These are phyloP conservation scores for Eragrostis tef DNA, from an alignment of 202 grass and related monocot species.

Conservation along the genomic window DNA sequence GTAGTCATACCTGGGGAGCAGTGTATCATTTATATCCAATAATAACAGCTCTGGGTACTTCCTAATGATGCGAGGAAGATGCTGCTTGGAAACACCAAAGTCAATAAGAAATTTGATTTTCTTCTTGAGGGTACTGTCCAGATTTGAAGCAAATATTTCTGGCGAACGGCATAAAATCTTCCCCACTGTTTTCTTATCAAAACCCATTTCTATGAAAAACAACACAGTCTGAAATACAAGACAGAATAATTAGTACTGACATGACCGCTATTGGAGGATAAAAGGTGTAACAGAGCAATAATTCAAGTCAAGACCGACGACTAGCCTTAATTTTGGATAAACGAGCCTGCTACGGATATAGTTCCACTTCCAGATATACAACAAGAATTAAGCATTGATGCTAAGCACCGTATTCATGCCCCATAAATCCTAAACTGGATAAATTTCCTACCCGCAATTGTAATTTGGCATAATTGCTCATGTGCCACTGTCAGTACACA, in stretches of 20 bases:
- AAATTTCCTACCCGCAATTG: neutral
- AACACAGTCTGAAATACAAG: slow-evolving; percentile 51
- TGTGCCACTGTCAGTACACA: neutral
- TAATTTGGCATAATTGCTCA: neutral
- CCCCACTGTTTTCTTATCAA: slow-evolving; percentile 60
- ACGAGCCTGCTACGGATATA: slow-evolving; percentile 14
- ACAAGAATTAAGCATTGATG: slow-evolving; percentile 18
- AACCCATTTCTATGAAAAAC: slow-evolving; percentile 73
- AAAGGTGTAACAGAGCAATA: slow-evolving; percentile 2
- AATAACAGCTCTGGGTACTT: slow-evolving; percentile 89
- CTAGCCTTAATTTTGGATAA: slow-evolving; percentile 20
- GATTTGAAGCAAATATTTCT: slow-evolving; percentile 78
- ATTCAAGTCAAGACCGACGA: slow-evolving; percentile 11
- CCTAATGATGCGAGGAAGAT: slow-evolving; percentile 76
- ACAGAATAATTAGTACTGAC: slow-evolving; percentile 19
- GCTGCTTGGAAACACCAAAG: slow-evolving; percentile 68
- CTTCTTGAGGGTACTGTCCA: slow-evolving; percentile 77
- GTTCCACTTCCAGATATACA: neutral
- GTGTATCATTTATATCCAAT: slow-evolving; percentile 68
- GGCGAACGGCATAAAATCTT: slow-evolving; percentile 68
- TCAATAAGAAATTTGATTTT: slow-evolving; percentile 76
- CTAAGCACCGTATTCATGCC: neutral
- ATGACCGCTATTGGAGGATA: slow-evolving; percentile 20
- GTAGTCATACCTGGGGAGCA: slow-evolving; percentile 74
- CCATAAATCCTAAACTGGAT: neutral